A percentile compares a stretch with the other conserved stretches of the same genome.
Conservation (phyloP, 495 filamentous ascomycete genomes). For the Aspergillus cavernicola region DNA sequence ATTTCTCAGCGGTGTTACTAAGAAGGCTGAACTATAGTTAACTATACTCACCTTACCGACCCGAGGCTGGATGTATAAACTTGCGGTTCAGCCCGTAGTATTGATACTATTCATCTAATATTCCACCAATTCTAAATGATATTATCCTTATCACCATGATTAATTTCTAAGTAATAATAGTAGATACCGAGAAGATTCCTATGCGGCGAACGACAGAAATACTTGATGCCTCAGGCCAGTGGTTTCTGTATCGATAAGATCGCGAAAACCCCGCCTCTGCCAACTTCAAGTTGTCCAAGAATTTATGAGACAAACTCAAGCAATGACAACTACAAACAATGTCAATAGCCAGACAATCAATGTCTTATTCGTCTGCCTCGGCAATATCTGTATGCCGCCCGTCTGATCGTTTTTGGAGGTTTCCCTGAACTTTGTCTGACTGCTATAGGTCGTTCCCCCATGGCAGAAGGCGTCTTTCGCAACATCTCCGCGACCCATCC, state of each 20-base stretch:
- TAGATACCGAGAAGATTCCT: not conserved
- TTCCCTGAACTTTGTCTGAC: conserved; percentile 3
- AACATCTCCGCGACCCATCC: conserved; percentile 57
- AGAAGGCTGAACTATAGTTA: too few species aligned
- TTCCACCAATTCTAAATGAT: too few species aligned
- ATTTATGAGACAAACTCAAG: not conserved
- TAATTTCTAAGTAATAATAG: too few species aligned
- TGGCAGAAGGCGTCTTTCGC: conserved; percentile 93
- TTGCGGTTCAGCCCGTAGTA: too few species aligned
- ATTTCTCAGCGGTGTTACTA: too few species aligned
- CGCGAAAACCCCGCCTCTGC: not conserved
- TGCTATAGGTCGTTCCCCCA: conserved; percentile 64
- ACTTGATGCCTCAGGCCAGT: not conserved
- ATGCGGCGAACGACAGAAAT: not conserved
- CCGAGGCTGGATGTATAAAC: too few species aligned
- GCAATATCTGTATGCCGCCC: conserved; percentile 77
- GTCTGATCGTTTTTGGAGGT: not conserved
- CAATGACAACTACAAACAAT: conserved; percentile 19
- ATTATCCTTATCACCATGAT: too few species aligned
- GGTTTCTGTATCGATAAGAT: not conserved
- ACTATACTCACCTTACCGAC: too few species aligned
- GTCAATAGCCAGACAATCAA: conserved; percentile 47
- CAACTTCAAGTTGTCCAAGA: not conserved
- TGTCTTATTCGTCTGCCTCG: conserved; percentile 92
- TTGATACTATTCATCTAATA: too few species aligned